Evolutionary conservation across 805 yeast species (phyloP), one percentile per base, ranked within the genome.

Genomic region (Wickerhamomyces ciferrii): DNA sequence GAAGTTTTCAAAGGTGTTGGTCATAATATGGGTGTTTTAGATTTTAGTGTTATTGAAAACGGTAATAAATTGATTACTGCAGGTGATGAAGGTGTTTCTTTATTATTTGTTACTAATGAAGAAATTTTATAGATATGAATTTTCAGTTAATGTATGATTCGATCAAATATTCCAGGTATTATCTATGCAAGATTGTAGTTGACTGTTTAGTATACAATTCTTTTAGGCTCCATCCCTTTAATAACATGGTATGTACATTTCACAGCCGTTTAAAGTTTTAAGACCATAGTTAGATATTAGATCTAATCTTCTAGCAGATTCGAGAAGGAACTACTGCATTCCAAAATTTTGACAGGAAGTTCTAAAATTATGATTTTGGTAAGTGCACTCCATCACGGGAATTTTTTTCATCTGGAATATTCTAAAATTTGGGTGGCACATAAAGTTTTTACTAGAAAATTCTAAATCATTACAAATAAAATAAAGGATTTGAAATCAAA

Each of bases 81-180:
- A 14, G 97, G 97, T 53, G 99, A 94, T 64, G 99, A 94, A 66
- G 96, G 96, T 54, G 97, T 94, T 29, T 80, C 95, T 13, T 71
- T 92, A 53, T 78, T 92, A 11, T 90, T 81, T 56, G 11, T n/a
- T n/a, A 34, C 43, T 5, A n/a, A n/a, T n/a, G n/a, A n/a, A n/a
- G n/a, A n/a, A n/a, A n/a, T n/a, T n/a, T n/a, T n/a, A n/a, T n/a
- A n/a, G n/a, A n/a, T n/a, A n/a, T n/a, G n/a, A n/a, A n/a, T n/a
- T n/a, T n/a, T n/a, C n/a, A n/a, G n/a, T n/a, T n/a, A n/a, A n/a
- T n/a, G n/a, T n/a, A n/a, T 24, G 27, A 24, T 24, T 24, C 10
- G 27, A 24, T 7, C 27, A 24, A 24, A 24, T n/a, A n/a, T 27
- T 36, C 19, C 18, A 20, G 20, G n/a, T n/a, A n/a, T n/a, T n/a